Evolutionary conservation across 352 stramenopile genomes (phyloP), one percentile per base, ranked within the genome.

Genomic region (Porosira glacialis): DNA sequence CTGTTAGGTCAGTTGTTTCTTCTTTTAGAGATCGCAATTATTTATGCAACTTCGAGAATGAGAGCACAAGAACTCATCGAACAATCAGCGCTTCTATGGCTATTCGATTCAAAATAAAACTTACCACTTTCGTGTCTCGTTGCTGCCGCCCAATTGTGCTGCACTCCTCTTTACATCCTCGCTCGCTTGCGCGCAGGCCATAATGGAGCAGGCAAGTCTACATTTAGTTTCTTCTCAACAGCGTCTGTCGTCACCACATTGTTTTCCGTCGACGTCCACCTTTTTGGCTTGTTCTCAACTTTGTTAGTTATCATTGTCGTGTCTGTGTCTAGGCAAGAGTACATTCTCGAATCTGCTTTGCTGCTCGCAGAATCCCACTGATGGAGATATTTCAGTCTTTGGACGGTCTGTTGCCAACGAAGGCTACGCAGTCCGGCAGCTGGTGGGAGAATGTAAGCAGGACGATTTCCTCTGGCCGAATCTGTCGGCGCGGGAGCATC

Each of bases 271-370:
- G n/a, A 26, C 45, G 2, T 24, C 39, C n/a, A 10, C 22, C 27
- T 2, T 33, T 52, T 28, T 24, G 35, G 27, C 1, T n/a, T 13
- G 15, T 17, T 38, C 22, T 41, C 22, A 52, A n/a, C n/a, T n/a
- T n/a, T n/a, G n/a, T n/a, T n/a, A n/a, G n/a, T 3, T n/a, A 27
- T 52, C 5, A 52, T n/a, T 17, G 5, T 17, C 35, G 6, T 59
- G 59, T 26, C 41, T 11, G 22, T n/a, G 26, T 62, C 45, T 88
- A 26, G 94, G 94, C 31, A 98, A 98, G 72, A 96, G 93, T 5
- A 97, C 94, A 21, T 96, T 95, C 5, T 95, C 96, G 69, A 97
- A 97, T 67, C 94, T 98, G 81, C 75, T 98, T 1, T 97, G 92
- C n/a, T 94, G 93, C 22, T 89, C 96, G 61, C 83, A 94, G 30